A percentile compares a stretch with the other conserved stretches of the same genome.
Conservation (phyloP, 2,329 filamentous ascomycete genomes). For the Coniochaeta prunicola region DNA sequence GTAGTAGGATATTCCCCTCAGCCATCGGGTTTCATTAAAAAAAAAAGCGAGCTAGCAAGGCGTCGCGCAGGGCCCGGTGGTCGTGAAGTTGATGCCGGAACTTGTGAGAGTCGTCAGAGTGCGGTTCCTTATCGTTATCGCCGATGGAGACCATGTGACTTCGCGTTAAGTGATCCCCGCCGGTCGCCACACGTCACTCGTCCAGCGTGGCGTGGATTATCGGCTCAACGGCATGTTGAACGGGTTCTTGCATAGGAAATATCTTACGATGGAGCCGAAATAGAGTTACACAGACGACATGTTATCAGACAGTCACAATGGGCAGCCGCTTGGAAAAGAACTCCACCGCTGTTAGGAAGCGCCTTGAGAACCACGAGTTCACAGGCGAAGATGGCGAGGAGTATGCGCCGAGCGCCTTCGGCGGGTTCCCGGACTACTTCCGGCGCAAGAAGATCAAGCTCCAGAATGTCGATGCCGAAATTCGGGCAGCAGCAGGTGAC, state of each 20-base stretch:
- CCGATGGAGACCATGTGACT: neutral
- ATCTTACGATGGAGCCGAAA: neutral
- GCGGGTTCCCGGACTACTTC: constrained; percentile 87
- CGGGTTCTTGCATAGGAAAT: neutral
- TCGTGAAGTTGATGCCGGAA: too few relatives aligned
- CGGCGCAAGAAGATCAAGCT: constrained; percentile 94
- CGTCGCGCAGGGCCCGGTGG: too few relatives aligned
- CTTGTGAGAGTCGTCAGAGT: neutral
- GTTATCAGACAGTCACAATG: constrained; percentile 32
- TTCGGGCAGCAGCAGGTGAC: constrained; percentile 60
- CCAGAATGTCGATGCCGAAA: constrained; percentile 83
- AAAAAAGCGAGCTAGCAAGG: too few relatives aligned
- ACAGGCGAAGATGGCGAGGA: constrained; percentile 81
- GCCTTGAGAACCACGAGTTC: constrained; percentile 63
- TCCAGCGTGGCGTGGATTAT: neutral
- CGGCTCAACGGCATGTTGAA: neutral
- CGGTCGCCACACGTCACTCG: neutral
- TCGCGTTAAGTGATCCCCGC: neutral
- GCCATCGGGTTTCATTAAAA: too few relatives aligned
- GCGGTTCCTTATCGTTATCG: neutral
- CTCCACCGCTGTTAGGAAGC: constrained; percentile 54
- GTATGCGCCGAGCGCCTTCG: constrained; percentile 80
- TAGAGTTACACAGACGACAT: neutral
- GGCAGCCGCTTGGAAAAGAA: constrained; percentile 56
- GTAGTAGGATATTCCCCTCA: too few relatives aligned